phyloP scores from a whole-genome alignment of 768 basidiomycete genomes.

The Panus rudis region DNA sequence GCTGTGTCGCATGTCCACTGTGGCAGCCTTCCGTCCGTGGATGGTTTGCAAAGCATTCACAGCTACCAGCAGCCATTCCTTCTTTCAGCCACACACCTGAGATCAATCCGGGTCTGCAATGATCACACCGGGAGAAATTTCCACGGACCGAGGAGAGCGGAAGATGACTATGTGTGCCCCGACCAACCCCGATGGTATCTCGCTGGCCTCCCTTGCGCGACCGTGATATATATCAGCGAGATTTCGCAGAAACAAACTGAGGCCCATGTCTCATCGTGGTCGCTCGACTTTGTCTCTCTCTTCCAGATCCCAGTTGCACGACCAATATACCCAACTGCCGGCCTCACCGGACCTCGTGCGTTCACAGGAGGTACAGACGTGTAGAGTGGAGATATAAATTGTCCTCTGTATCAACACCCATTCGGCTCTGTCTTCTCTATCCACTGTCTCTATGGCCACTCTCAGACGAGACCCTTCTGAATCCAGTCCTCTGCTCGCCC shows the following conservation, averaged over 20 bases:
- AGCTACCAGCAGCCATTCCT: not conserved
- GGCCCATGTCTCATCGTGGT: not conserved
- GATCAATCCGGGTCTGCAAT: not conserved
- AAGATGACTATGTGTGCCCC: constrained; percentile 1
- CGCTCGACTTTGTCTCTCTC: not conserved
- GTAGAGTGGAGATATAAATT: not conserved
- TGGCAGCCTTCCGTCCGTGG: not conserved
- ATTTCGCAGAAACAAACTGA: not conserved
- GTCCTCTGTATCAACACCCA: not conserved
- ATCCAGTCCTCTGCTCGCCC: constrained; percentile 48
- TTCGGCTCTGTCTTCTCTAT: not conserved
- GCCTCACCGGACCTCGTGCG: not conserved
- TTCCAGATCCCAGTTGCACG: not conserved
- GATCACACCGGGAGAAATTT: not conserved
- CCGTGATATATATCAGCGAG: not conserved
- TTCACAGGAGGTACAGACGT: not conserved
- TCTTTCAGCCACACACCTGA: not conserved
- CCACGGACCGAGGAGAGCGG: not conserved
- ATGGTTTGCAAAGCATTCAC: not conserved
- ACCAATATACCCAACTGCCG: not conserved
- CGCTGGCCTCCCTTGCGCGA: not conserved
- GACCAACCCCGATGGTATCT: not conserved
- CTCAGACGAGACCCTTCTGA: constrained; percentile 35
- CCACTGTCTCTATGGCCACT: not conserved
- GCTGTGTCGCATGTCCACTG: not conserved